phyloP scores from a whole-genome alignment of 148 eudicot genomes.

The Suaeda aralocaspica region DNA sequence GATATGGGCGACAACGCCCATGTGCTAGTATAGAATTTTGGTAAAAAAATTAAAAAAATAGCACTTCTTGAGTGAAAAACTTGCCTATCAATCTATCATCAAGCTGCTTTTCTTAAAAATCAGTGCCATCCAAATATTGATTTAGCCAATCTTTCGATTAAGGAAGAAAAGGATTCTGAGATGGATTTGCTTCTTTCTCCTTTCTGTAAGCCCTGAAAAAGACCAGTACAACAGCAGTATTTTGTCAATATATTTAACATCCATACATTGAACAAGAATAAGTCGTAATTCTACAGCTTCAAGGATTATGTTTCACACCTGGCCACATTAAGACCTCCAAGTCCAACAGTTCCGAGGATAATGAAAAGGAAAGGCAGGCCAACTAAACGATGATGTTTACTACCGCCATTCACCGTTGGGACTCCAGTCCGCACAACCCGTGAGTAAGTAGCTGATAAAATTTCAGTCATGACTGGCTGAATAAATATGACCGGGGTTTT shows the following conservation, averaged over 20 bases:
- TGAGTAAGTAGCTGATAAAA: conserved; percentile 29
- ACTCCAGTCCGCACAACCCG: conserved; percentile 64
- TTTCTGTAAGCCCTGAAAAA: conserved; percentile 57
- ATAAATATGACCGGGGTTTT: background rate
- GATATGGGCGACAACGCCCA: too few relatives aligned
- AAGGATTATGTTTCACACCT: conserved; percentile 32
- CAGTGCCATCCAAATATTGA: too few relatives aligned
- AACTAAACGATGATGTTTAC: conserved; percentile 41
- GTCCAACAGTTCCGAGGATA: conserved; percentile 53
- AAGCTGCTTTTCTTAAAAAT: background rate
- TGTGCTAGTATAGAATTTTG: too few relatives aligned
- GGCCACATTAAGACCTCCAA: conserved; percentile 60
- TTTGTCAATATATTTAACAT: background rate
- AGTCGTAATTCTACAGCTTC: background rate
- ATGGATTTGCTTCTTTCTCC: conserved; percentile 50
- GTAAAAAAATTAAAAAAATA: too few relatives aligned
- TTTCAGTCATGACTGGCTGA: background rate
- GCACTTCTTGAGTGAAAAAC: too few relatives aligned
- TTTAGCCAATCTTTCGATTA: conserved; percentile 19
- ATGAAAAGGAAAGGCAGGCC: conserved; percentile 62
- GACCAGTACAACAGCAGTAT: background rate
- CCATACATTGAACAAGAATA: background rate
- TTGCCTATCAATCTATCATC: background rate
- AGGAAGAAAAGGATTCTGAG: conserved; percentile 75
- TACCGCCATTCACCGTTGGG: conserved; percentile 43